These are phyloP conservation scores for Antitrichia curtipendula DNA, from an alignment of 225 moss, liverwort and hornwort genomes.

Conservation along the genomic window DNA sequence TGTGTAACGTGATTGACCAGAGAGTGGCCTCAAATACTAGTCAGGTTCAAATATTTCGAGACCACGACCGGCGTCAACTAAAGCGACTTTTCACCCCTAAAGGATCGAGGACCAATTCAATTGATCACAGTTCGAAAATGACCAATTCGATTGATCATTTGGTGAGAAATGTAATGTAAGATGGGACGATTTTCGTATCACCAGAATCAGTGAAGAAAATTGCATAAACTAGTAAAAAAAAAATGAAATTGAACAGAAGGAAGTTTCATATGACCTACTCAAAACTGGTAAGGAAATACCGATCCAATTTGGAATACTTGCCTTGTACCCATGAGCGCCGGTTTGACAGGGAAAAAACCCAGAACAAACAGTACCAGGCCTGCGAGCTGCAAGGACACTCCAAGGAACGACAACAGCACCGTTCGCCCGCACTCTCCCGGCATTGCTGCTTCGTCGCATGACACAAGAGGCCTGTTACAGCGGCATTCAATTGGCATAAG, in stretches of 20 bases:
- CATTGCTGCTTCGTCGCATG: constrained; percentile 21
- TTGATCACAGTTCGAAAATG: neutral
- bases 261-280: neutral
- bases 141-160: neutral
- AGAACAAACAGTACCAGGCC: constrained; percentile 67
- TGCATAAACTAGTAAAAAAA: neutral
- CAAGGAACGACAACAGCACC: constrained; percentile 11
- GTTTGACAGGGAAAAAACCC: constrained; percentile 85
- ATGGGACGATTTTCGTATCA: neutral
- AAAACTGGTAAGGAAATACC: neutral
- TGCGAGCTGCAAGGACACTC: constrained; percentile 42
- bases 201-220: neutral
- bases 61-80: neutral
- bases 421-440: constrained; percentile 12
- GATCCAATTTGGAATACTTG: neutral
- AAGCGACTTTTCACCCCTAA: neutral
- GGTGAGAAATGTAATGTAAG: neutral
- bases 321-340: constrained; percentile 55
- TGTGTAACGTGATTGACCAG: neutral
- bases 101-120: neutral
- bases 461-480: neutral
- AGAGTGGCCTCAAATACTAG: neutral
- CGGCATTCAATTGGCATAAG: neutral
- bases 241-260: neutral
- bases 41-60: neutral